Base-by-base conservation (phyloP, 441 rosid genomes). In the Metrosideros polymorpha region DNA sequence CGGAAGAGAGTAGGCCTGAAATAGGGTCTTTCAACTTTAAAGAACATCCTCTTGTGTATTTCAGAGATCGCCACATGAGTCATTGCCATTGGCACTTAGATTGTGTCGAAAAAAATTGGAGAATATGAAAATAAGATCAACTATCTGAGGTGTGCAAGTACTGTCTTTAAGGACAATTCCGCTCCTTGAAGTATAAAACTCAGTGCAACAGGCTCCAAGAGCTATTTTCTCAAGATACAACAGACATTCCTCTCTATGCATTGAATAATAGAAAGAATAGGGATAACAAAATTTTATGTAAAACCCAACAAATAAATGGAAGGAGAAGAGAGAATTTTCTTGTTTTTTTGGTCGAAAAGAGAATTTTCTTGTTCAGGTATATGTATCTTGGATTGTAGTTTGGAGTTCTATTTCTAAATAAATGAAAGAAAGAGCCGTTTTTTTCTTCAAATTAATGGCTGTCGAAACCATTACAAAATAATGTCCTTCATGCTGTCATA, bases 191-290 rank as follows among this genome's bases (percentile, higher is more conserved):
- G 3, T 66, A 66, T 9, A 1, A 66, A 66, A 66, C 15, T 19
- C 14, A 0, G 19, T 42, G 43, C 5, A 22, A 54, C 2, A 54
- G 10, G 3, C 57, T 24, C 12, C 7, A 1, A 12, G 1, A 5
- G 4, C 57, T 54, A 22, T 53, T 10, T 10, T 22, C 5, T 12
- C 9, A 7, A 25, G 57, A 54, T 54, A 51, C 53, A 24, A 54
- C 5, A 8, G 12, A 22, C 25, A 2, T 63, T 63, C 43, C 22
- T 17, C 25, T 63, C 35, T 35, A 35, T 6, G 3, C 7, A 66
- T 1, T 35, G 1, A 66, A 66, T 19, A 66, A 35, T 66, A 39
- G 3, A 35, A 6, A 24, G 47, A 66, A 35, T 6, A 22, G 7
- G 27, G 19, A 66, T 27, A 66, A 66, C 2, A 22, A 66, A 35